phyloP scores from a whole-genome alignment of 805 yeast genomes.

The Teunomyces aglyptinius region DNA sequence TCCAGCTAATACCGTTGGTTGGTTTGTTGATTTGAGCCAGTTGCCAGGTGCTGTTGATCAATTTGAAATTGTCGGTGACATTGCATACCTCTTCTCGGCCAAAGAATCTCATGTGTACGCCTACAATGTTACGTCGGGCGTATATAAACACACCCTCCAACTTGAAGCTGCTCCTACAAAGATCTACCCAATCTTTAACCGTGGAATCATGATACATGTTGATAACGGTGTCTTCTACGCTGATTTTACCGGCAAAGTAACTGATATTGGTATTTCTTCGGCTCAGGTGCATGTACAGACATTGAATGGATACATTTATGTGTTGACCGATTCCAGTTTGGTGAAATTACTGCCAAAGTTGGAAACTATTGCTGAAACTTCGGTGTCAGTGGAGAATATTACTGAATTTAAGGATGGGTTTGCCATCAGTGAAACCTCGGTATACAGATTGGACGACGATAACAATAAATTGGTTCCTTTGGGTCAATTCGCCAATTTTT shows the following conservation, averaged over 20 bases:
- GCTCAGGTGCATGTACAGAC: slow-evolving; percentile 6
- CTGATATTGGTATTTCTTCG: slow-evolving; percentile 1
- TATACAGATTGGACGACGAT: not conserved
- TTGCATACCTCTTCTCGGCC: slow-evolving; percentile 15
- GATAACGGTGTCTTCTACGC: slow-evolving; percentile 10
- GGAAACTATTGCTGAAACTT: not conserved
- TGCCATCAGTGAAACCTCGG: slow-evolving; percentile 4
- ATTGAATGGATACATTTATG: slow-evolving; percentile 13
- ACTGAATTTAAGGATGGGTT: slow-evolving; percentile 11
- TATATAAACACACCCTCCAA: slow-evolving; percentile 7
- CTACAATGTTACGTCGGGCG: slow-evolving; percentile 13
- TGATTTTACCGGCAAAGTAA: slow-evolving; percentile 12
- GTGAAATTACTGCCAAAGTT: slow-evolving; percentile 8
- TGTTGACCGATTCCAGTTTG: slow-evolving; percentile 9
- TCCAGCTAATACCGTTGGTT: slow-evolving; percentile 8
- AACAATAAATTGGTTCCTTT: not conserved
- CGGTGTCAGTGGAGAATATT: slow-evolving; percentile 4
- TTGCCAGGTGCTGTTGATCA: slow-evolving; percentile 7
- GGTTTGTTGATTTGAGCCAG: slow-evolving; percentile 18
- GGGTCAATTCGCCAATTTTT: not conserved
- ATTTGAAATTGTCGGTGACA: slow-evolving; percentile 7
- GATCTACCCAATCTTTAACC: slow-evolving; percentile 11
- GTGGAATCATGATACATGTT: slow-evolving; percentile 6
- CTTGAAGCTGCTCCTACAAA: slow-evolving; percentile 10
- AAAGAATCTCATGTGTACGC: slow-evolving; percentile 9